Evolutionary conservation across 1,139 yeast genomes (phyloP).

Genomic region (Scheffersomyces lignicola): DNA sequence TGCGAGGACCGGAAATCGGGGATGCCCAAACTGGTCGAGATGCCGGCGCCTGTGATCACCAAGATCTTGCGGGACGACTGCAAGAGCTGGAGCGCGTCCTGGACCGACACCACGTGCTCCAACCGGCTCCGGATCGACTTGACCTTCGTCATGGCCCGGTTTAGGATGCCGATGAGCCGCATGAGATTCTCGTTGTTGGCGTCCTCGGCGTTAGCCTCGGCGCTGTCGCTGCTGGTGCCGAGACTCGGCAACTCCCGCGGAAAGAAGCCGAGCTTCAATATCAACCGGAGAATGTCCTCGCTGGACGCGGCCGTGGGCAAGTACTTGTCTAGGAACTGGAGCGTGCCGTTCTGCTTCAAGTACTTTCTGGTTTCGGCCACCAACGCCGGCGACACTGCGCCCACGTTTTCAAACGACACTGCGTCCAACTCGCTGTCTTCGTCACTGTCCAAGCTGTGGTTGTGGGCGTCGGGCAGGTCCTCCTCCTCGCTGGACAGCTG

Average conservation of each 20-base stretch:
- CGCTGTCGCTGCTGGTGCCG: too few relatives aligned
- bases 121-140: conserved; percentile 53
- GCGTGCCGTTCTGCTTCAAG: conserved; percentile 62
- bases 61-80: conserved; percentile 59
- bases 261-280: conserved; percentile 53
- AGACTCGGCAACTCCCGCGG: conserved; percentile 34
- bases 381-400: conserved; percentile 14
- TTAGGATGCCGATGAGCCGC: conserved; percentile 50
- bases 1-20: conserved; percentile 93
- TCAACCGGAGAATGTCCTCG: conserved; percentile 49
- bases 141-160: conserved; percentile 63
- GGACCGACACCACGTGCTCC: conserved; percentile 53
- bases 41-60: conserved; percentile 95
- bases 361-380: conserved; percentile 51
- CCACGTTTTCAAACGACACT: conserved; percentile 10
- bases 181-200: conserved; percentile 44
- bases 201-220: conserved; percentile 11
- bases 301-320: conserved; percentile 60
- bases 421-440: conserved; percentile 8
- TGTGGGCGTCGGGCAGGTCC: conserved; percentile 1
- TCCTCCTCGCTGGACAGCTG: conserved; percentile 2
- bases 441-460: conserved; percentile 5
- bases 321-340: conserved; percentile 56
- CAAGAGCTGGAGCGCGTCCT: conserved; percentile 59
- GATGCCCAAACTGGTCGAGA: conserved; percentile 87